These are phyloP conservation scores for Solanum okadae DNA, from an alignment of 257 asterid genomes.

Conservation along the genomic window DNA sequence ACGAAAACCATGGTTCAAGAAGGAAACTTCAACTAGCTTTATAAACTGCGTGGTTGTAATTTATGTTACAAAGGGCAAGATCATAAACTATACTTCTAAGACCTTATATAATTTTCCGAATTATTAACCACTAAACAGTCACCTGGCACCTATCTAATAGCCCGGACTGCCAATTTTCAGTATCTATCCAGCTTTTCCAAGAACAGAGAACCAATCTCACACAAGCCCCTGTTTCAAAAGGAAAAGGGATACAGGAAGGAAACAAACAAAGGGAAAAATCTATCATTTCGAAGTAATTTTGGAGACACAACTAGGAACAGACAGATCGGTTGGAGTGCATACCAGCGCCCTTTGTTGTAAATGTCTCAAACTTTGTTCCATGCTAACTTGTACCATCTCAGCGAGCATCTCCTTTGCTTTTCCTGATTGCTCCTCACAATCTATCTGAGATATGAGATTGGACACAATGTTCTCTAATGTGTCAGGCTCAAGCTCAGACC, in stretches of 20 bases:
- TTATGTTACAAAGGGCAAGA: neutral
- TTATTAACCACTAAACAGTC: slow-evolving; percentile 61
- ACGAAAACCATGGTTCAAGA: neutral
- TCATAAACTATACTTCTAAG: slow-evolving; percentile 3
- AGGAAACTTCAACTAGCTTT: slow-evolving; percentile 6
- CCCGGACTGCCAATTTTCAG: slow-evolving; percentile 63
- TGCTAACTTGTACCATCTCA: slow-evolving; percentile 96
- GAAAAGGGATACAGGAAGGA: neutral
- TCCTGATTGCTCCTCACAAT: slow-evolving; percentile 65
- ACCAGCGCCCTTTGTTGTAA: slow-evolving; percentile 70
- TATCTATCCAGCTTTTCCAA: neutral
- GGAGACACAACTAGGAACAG: slow-evolving; percentile 35
- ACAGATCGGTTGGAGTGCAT: slow-evolving; percentile 54
- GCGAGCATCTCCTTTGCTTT: slow-evolving; percentile 88
- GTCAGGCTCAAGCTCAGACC: slow-evolving; percentile 66
- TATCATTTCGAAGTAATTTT: slow-evolving; percentile 47
- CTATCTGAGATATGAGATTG: slow-evolving; percentile 66
- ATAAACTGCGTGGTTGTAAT: slow-evolving; percentile 1
- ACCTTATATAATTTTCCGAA: slow-evolving; percentile 9
- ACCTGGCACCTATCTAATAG: slow-evolving; percentile 35
- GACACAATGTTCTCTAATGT: slow-evolving; percentile 70
- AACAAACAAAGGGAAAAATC: neutral
- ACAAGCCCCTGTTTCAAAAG: neutral
- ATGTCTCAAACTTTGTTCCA: slow-evolving; percentile 91
- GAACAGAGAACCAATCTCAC: neutral